A percentile compares a stretch with the other conserved stretches of the same genome.
phyloP scores from a whole-genome alignment of 345 rosid genomes.

The Pistacia integerrima region DNA sequence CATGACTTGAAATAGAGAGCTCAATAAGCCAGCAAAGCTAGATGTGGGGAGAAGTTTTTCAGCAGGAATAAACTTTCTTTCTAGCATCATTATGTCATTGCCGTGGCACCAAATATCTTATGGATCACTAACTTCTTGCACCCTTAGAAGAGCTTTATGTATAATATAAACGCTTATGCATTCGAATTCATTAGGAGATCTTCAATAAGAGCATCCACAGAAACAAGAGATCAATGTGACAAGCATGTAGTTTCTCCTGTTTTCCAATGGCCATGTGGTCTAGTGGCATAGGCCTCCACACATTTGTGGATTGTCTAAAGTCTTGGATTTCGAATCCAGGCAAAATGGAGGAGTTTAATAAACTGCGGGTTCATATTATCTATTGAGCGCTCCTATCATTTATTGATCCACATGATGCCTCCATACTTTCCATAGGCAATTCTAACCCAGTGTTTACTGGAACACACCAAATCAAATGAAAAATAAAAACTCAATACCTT shows the following conservation, averaged over 20 bases:
- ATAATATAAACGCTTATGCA: not conserved
- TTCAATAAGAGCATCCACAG: not conserved
- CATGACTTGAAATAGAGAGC: not conserved
- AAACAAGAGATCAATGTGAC: not conserved
- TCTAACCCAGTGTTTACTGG: no score
- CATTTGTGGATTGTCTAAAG: no score
- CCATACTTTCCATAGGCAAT: not conserved
- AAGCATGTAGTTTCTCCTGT: not conserved
- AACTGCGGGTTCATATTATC: no score
- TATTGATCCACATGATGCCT: not conserved
- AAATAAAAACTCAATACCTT: constrained; percentile 42
- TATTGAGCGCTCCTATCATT: no score
- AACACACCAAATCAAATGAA: no score
- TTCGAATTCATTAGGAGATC: not conserved
- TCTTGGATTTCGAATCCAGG: no score
- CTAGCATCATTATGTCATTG: not conserved
- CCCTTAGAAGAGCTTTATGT: not conserved
- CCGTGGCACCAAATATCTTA: not conserved
- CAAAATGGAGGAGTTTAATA: no score
- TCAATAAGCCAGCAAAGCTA: not conserved
- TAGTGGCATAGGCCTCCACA: not conserved
- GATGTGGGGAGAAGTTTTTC: not conserved
- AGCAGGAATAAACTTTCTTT: not conserved
- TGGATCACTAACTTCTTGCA: not conserved
- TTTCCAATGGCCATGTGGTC: not conserved